phyloP scores from a whole-genome alignment of 164 flowering plant genomes.

The Aristolochia contorta region DNA sequence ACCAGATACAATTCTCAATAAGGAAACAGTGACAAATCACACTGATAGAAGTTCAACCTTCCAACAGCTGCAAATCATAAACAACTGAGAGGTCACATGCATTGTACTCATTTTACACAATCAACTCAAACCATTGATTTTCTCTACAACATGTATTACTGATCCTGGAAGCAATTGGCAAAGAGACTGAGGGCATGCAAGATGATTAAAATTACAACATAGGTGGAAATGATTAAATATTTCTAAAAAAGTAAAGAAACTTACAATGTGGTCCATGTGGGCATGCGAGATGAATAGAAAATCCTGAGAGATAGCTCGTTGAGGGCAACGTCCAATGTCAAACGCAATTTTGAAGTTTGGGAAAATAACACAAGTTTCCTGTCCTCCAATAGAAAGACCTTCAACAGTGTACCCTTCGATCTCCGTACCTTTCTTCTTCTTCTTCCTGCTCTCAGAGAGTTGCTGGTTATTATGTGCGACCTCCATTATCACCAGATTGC shows the following conservation, averaged over 20 bases:
- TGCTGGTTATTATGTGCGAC: too few relatives aligned
- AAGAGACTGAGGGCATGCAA: conserved; percentile 62
- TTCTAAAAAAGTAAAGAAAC: conserved; percentile 1
- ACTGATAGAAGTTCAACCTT: too few relatives aligned
- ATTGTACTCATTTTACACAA: too few relatives aligned
- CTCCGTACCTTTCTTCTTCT: conserved; percentile 20
- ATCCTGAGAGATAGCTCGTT: conserved; percentile 71
- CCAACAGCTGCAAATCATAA: too few relatives aligned
- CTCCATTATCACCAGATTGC: too few relatives aligned
- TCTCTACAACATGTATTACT: too few relatives aligned
- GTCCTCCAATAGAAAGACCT: conserved; percentile 90
- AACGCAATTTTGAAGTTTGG: conserved; percentile 73
- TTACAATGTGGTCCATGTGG: conserved; percentile 94
- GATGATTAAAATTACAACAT: conserved; percentile 46
- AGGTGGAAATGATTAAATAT: too few relatives aligned
- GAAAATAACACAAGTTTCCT: conserved; percentile 88
- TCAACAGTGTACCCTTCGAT: conserved; percentile 61
- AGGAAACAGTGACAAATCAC: too few relatives aligned
- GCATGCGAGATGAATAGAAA: conserved; percentile 91
- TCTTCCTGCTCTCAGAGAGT: background rate
- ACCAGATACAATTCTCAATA: too few relatives aligned
- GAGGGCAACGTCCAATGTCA: conserved; percentile 91
- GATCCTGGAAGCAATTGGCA: too few relatives aligned
- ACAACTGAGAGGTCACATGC: too few relatives aligned
- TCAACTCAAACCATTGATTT: too few relatives aligned